Conservation (phyloP, 2,329 filamentous ascomycete species). For the Capronia epimyces region DNA sequence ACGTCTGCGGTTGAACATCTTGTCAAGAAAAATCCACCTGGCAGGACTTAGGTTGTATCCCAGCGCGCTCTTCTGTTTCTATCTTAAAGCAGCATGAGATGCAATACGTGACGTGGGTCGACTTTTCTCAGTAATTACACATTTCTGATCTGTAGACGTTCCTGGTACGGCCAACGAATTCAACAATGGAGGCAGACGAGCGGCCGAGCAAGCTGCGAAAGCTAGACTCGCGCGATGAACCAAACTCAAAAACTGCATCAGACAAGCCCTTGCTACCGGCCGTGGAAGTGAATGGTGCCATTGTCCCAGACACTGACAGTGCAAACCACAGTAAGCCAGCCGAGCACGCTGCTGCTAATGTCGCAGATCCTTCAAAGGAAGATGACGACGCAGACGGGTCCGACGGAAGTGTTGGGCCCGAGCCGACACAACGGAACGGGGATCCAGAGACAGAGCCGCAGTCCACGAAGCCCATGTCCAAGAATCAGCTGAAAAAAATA, state of each 20-base stretch:
- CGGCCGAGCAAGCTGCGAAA: slow-evolving; percentile 53
- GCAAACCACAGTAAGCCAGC: slow-evolving; percentile 14
- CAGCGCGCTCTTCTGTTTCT: too few species aligned
- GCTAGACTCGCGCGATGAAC: slow-evolving; percentile 37
- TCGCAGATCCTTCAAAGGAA: slow-evolving; percentile 31
- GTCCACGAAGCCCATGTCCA: slow-evolving; percentile 54
- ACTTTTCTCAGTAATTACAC: background rate
- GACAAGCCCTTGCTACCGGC: background rate
- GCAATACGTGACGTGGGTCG: background rate
- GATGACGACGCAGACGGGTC: slow-evolving; percentile 21
- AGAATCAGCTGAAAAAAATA: slow-evolving; percentile 78
- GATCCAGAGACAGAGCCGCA: background rate
- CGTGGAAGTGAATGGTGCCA: slow-evolving; percentile 1
- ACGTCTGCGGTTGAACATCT: too few species aligned
- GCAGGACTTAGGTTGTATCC: too few species aligned
- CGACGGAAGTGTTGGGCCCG: background rate
- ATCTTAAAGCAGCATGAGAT: background rate
- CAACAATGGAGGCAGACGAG: slow-evolving; percentile 51
- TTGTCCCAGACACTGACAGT: slow-evolving; percentile 19
- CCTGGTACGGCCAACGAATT: background rate
- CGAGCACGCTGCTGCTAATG: slow-evolving; percentile 12
- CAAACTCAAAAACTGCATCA: slow-evolving; percentile 9
- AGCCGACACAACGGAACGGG: slow-evolving; percentile 6
- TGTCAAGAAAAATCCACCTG: too few species aligned
- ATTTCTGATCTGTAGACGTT: background rate